A percentile compares a stretch with the other conserved stretches of the same genome.
These are phyloP conservation scores for Tylopilus sp. DNA, from an alignment of 768 basidiomycete species.

Conservation along the genomic window DNA sequence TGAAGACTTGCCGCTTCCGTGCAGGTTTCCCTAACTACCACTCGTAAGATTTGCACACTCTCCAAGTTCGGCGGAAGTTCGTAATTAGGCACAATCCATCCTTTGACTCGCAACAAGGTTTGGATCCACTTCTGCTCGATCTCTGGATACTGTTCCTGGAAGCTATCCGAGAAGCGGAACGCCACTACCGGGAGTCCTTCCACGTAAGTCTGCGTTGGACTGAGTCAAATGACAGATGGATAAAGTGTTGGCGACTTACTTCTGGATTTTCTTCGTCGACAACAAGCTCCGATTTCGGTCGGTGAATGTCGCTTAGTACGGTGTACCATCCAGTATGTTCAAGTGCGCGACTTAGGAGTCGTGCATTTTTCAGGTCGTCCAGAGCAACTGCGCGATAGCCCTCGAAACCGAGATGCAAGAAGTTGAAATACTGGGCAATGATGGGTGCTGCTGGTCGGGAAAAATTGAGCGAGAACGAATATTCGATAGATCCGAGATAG, in stretches of 20 bases:
- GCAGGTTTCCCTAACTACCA: conserved; percentile 56
- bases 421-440: conserved; percentile 61
- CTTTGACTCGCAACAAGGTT: conserved; percentile 42
- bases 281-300: conserved; percentile 29
- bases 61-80: conserved; percentile 52
- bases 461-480: conserved; percentile 68
- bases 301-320: conserved; percentile 56
- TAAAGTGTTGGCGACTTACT: conserved; percentile 34
- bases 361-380: conserved; percentile 54
- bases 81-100: conserved; percentile 63
- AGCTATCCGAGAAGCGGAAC: conserved; percentile 53
- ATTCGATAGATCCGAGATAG: conserved; percentile 59
- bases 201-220: conserved; percentile 35
- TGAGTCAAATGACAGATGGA: not conserved
- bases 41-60: conserved; percentile 55
- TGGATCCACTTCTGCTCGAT: conserved; percentile 61
- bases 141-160: conserved; percentile 49
- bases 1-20: conserved; percentile 43
- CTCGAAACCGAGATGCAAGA: conserved; percentile 57
- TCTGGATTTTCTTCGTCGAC: conserved; percentile 55
- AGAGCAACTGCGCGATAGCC: conserved; percentile 48
- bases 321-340: conserved; percentile 52
- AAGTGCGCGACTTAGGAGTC: conserved; percentile 61
- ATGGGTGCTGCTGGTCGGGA: conserved; percentile 60
- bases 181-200: conserved; percentile 53